phyloP scores from a whole-genome alignment of 768 basidiomycete genomes.

The Gelatoporia subvermispora region DNA sequence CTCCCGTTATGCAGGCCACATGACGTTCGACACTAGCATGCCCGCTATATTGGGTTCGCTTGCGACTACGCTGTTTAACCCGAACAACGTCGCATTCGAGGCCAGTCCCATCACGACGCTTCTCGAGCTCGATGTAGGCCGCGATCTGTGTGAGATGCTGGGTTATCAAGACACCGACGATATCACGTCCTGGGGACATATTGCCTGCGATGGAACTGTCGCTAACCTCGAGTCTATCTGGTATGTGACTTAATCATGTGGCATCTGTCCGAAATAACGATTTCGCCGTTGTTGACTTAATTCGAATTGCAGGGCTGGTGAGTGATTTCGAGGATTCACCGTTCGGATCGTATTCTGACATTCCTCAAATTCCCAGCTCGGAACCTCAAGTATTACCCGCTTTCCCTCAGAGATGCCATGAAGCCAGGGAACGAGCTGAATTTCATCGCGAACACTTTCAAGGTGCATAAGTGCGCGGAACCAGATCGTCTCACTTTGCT shows the following conservation, averaged over 20 bases:
- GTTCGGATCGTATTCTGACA: no score
- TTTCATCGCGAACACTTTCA: slow-evolving; percentile 30
- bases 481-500: slow-evolving; percentile 20
- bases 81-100: slow-evolving; percentile 40
- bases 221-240: slow-evolving; percentile 46
- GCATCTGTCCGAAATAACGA: neutral
- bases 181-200: slow-evolving; percentile 35
- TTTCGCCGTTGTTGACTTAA: slow-evolving; percentile 8
- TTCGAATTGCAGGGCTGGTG: neutral
- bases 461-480: slow-evolving; percentile 22
- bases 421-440: slow-evolving; percentile 20
- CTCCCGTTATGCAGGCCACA: slow-evolving; percentile 37
- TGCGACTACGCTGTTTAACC: slow-evolving; percentile 28
- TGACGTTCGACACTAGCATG: slow-evolving; percentile 31
- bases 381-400: slow-evolving; percentile 43
- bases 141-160: slow-evolving; percentile 36
- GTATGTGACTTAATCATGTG: slow-evolving; percentile 17
- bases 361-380: slow-evolving; percentile 33
- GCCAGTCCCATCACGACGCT: slow-evolving; percentile 32
- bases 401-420: slow-evolving; percentile 33
- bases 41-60: slow-evolving; percentile 22
- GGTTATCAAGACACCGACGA: slow-evolving; percentile 25
- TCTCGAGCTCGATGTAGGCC: slow-evolving; percentile 35
- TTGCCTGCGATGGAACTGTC: slow-evolving; percentile 38
- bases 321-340: no score